These are phyloP conservation scores for Nadsonia starkeyi-henricii DNA, from an alignment of 1,139 yeast genomes.

Conservation along the genomic window DNA sequence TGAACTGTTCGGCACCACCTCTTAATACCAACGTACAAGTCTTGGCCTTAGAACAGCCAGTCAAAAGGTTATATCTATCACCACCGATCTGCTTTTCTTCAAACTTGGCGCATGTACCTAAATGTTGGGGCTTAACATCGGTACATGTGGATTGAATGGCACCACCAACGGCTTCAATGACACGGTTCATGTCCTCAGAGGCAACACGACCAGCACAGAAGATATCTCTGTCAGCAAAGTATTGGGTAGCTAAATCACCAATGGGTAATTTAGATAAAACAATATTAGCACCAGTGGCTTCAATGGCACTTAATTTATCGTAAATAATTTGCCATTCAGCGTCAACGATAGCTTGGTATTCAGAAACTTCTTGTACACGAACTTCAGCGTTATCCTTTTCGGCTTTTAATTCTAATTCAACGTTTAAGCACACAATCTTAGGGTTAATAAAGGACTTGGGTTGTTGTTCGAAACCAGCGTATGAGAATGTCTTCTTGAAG, in stretches of 20 bases:
- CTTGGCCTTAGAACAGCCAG: slow-evolving; percentile 84
- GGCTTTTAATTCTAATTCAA: slow-evolving; percentile 91
- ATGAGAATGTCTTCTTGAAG: slow-evolving; percentile 89
- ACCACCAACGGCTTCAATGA: slow-evolving; percentile 90
- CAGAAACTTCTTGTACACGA: slow-evolving; percentile 82
- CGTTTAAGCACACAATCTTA: slow-evolving; percentile 70
- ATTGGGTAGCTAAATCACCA: slow-evolving; percentile 97
- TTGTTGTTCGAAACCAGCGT: slow-evolving; percentile 98
- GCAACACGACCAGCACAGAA: slow-evolving; percentile 97
- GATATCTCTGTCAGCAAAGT: slow-evolving; percentile 87
- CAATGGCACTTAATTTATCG: slow-evolving; percentile 71
- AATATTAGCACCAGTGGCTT: slow-evolving; percentile 77
- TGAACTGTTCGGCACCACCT: slow-evolving; percentile 98
- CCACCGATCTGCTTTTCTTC: slow-evolving; percentile 95
- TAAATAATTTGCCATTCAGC: slow-evolving; percentile 96
- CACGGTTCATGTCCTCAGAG: slow-evolving; percentile 81
- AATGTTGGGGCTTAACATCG: slow-evolving; percentile 52
- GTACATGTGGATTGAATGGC: slow-evolving; percentile 77
- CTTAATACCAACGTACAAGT: slow-evolving; percentile 87
- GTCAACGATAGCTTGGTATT: slow-evolving; percentile 91
- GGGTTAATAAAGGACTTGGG: slow-evolving; percentile 77
- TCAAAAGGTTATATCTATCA: slow-evolving; percentile 83
- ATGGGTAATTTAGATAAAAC: slow-evolving; percentile 91
- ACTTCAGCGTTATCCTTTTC: slow-evolving; percentile 99
- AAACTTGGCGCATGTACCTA: slow-evolving; percentile 76